These are phyloP conservation scores for Backusella tuberculispora DNA, from an alignment of 192 early-diverging fungal genomes.

Conservation along the genomic window DNA sequence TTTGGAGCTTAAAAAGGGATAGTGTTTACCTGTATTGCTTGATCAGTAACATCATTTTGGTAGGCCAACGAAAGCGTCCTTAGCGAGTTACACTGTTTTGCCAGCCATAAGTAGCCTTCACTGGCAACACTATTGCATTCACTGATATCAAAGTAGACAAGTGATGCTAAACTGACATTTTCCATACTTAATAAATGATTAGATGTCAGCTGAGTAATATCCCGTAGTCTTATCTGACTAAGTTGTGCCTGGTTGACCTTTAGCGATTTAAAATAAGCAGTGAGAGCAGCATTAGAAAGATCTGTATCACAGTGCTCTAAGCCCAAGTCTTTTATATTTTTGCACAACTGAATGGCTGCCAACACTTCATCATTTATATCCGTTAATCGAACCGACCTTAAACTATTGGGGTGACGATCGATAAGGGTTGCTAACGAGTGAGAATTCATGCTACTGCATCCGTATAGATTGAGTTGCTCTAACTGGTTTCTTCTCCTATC, in stretches of 20 bases:
- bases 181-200: constrained; percentile 27
- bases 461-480: constrained; percentile 34
- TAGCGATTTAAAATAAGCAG: constrained; percentile 20
- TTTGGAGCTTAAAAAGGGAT: neutral
- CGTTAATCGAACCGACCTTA: constrained; percentile 32
- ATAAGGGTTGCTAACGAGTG: constrained; percentile 26
- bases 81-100: constrained; percentile 16
- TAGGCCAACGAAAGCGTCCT: constrained; percentile 31
- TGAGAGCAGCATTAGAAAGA: constrained; percentile 28
- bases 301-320: constrained; percentile 37
- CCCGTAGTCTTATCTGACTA: constrained; percentile 29
- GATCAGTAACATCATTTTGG: constrained; percentile 32
- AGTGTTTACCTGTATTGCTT: constrained; percentile 25
- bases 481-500: constrained; percentile 19
- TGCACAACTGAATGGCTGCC: constrained; percentile 29
- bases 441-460: constrained; percentile 36
- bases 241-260: constrained; percentile 1
- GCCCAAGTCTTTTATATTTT: constrained; percentile 25
- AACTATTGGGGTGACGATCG: constrained; percentile 16
- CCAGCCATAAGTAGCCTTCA: constrained; percentile 20
- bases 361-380: constrained; percentile 37
- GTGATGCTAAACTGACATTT: neutral
- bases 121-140: constrained; percentile 32
- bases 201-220: constrained; percentile 35
- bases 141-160: constrained; percentile 34